A percentile compares a stretch with the other conserved stretches of the same genome.
phyloP scores from a whole-genome alignment of 495 filamentous ascomycete species.

The Aspergillus incahuasiensis region DNA sequence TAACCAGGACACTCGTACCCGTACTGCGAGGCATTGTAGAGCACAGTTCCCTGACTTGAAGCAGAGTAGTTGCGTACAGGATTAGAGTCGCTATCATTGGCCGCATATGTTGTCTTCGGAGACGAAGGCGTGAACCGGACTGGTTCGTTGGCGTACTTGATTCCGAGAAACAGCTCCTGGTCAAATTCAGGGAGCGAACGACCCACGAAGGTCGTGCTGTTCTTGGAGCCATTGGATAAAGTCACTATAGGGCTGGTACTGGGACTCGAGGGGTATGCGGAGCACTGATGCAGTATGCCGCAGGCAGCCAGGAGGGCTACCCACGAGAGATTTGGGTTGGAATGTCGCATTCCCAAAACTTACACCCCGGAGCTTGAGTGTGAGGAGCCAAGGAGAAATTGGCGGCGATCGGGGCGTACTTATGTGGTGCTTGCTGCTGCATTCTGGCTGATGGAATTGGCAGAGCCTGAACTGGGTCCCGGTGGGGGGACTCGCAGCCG shows the following conservation, averaged over 20 bases:
- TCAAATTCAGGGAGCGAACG: constrained; percentile 27
- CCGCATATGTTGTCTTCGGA: constrained; percentile 22
- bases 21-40: constrained; percentile 35
- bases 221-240: constrained; percentile 7
- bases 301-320: neutral
- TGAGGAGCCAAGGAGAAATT: neutral
- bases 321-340: neutral
- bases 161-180: constrained; percentile 32
- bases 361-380: neutral
- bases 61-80: constrained; percentile 4
- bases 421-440: neutral
- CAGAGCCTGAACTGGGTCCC: neutral
- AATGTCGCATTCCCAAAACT: neutral
- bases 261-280: neutral
- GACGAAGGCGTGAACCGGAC: constrained; percentile 26
- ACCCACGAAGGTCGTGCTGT: constrained; percentile 23
- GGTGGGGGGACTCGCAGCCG: neutral
- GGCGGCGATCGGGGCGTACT: neutral
- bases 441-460: neutral
- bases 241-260: constrained; percentile 4
- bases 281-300: neutral
- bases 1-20: constrained; percentile 37
- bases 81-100: constrained; percentile 23
- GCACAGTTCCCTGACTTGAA: neutral
- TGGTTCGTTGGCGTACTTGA: constrained; percentile 33